Percentiles rank a stretch among this genome's conserved stretches.
phyloP scores from a whole-genome alignment of 345 rosid species.

The Zanthoxylum bungeanum region DNA sequence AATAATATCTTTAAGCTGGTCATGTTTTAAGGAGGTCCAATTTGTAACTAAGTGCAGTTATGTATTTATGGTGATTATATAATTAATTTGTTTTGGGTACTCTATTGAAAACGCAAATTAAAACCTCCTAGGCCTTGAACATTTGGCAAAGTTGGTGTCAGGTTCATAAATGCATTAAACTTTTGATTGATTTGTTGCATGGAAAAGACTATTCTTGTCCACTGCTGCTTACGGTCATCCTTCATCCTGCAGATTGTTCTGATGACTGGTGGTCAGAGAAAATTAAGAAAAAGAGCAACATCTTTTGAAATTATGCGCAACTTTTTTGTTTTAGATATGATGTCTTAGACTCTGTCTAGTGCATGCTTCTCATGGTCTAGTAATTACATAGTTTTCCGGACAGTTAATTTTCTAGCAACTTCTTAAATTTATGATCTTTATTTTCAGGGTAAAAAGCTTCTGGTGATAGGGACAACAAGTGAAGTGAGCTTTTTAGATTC shows the following conservation, averaged over 20 bases:
- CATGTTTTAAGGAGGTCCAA: not conserved
- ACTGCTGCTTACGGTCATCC: not conserved
- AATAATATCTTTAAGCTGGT: not conserved
- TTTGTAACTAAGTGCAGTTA: not conserved
- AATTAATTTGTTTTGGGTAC: not conserved
- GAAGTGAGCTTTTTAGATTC: conserved; percentile 80
- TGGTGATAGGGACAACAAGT: conserved; percentile 93
- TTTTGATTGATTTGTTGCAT: not conserved
- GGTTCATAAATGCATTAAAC: not conserved
- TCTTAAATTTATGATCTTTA: conserved; percentile 8
- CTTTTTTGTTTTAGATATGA: not conserved
- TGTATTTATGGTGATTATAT: not conserved
- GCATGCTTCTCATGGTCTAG: not conserved
- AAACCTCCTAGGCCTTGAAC: not conserved
- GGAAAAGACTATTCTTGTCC: not conserved
- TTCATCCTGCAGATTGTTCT: not conserved
- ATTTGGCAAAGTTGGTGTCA: not conserved
- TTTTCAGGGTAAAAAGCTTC: conserved; percentile 81
- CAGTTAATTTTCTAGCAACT: not conserved
- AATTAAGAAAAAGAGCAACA: not conserved
- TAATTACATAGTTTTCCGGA: not conserved
- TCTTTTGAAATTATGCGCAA: not conserved
- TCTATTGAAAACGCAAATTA: not conserved
- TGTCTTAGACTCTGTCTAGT: not conserved
- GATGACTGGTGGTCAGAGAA: not conserved